Evolutionary conservation across 225 moss, liverwort and hornwort genomes (phyloP), one percentile per base, ranked within the genome.

Genomic region (Straminergon stramineum): DNA sequence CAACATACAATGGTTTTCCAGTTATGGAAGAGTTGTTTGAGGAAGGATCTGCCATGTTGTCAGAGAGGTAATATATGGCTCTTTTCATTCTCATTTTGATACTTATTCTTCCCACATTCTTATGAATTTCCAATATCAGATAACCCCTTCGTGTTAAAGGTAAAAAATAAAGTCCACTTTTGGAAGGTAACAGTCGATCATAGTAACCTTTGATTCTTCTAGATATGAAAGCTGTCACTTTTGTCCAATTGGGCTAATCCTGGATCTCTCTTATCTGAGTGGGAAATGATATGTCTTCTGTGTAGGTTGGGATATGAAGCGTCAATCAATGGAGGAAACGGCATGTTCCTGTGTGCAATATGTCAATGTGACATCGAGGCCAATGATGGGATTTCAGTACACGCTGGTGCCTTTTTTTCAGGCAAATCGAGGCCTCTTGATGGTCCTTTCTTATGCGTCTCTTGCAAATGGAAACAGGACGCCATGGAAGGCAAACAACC

Each of bases 41-140:
- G 81, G 97, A 97, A 91, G 97, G 97, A 20, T 97, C 95, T 52
- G 97, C 97, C 61, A 93, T 94, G 90, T 92, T 97, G 43, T 93
- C 95, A 17, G 94, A 97, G 73, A 94, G 94, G 95, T 95, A 80
- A 71, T 51, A 18, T 22, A 64, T 66, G 58, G 8, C 53, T 17
- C 66, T 58, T 82, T 68, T 41, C 35, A 39, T 79, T 31, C 57
- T 79, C 55, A 28, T 53, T 86, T 79, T 69, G 15, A 41, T 55
- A 39, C 35, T 88, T 48, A 28, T 30, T 56, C 84, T 41, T 70
- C 10, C 55, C 12, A 26, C 35, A 32, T 60, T 28, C 21, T 73
- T 41, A 17, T 74, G 55, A 70, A 62, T 71, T 55, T 79, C 78
- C 45, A 71, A 20, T 83, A 51, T 52, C 52, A 75, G 15, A 7